Evolutionary conservation across 345 rosid genomes (phyloP).

Genomic region (Eucalyptus erythrocorys): DNA sequence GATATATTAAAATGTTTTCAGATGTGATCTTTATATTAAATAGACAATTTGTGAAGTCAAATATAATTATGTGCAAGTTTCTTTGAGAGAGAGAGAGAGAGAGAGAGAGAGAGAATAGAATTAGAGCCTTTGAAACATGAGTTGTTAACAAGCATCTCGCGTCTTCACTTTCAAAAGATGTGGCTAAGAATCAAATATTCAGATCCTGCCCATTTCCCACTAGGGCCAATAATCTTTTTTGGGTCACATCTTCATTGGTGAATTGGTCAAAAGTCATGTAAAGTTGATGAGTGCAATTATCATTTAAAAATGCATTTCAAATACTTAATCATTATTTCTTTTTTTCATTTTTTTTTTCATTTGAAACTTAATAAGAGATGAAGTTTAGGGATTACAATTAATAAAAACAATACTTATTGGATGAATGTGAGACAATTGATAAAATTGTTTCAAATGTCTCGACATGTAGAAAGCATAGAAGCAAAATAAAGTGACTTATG

Average conservation of each 20-base stretch:
- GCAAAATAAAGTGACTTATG: neutral
- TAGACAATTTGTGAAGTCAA: neutral
- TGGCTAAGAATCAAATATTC: neutral
- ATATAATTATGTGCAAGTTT: neutral
- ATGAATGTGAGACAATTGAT: neutral
- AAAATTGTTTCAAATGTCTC: neutral
- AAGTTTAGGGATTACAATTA: neutral
- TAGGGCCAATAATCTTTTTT: neutral
- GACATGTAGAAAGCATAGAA: neutral
- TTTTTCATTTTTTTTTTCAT: neutral
- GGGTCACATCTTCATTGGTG: neutral
- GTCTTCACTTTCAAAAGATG: neutral
- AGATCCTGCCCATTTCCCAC: neutral
- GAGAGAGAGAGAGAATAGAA: neutral
- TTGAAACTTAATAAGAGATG: neutral
- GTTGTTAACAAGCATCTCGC: neutral
- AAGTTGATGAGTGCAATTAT: neutral
- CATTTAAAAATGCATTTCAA: neutral
- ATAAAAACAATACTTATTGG: neutral
- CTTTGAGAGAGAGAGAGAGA: too few species aligned
- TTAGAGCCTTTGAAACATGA: neutral
- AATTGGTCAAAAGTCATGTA: neutral
- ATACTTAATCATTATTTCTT: neutral
- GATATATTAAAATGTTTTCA: neutral
- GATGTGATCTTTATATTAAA: neutral